Evolutionary conservation across 1,284 basidiomycete genomes (phyloP), one percentile per base, ranked within the genome.

Genomic region (Boletus smithii): DNA sequence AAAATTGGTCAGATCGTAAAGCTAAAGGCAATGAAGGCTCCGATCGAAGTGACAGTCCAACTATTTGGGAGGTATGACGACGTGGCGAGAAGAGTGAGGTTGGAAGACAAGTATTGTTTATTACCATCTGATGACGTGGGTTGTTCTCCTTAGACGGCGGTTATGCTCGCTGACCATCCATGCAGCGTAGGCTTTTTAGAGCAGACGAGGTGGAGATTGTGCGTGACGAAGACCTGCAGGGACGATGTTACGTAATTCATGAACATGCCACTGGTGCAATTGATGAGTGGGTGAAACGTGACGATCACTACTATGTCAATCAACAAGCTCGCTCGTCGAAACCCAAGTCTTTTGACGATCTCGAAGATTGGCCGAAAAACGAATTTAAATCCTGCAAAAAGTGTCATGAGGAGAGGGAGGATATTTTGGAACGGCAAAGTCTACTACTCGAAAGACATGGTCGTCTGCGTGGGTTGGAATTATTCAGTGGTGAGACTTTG

Each of bases 301-400:
- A 78, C 55, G 74, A 85, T 54, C 79, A 80, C 51, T 85, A 73
- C 50, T 81, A 77, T 55, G 67, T 79, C 31, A 72, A 75, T 51
- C 61, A 73, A 42, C 51, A 50, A 46, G 58, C 53, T 4, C 38
- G 49, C 9, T 58, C 53, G 26, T 47, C 49, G 3, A 50, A 46
- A 22, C 42, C 55, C 14, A 49, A 53, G 17, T 52, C 55, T 14
- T 32, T 62, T 2, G 49, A 59, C 7, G 51, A 66, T 2, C 62
- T 79, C 14, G 29, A 57, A 24, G 50, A 55, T 22, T 63, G 74
- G 52, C 44, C 62, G 7, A 42, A 55, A 41, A 51, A 42, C 2
- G 43, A 63, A 17, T 65, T 75, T 20, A 26, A 49, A 17, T 56
- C 43, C 16, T 83, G 75, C 49, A 48, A 51, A 13, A 42, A 20